These are phyloP conservation scores for Lachnellula arida DNA, from an alignment of 2,329 filamentous ascomycete genomes.

Conservation along the genomic window DNA sequence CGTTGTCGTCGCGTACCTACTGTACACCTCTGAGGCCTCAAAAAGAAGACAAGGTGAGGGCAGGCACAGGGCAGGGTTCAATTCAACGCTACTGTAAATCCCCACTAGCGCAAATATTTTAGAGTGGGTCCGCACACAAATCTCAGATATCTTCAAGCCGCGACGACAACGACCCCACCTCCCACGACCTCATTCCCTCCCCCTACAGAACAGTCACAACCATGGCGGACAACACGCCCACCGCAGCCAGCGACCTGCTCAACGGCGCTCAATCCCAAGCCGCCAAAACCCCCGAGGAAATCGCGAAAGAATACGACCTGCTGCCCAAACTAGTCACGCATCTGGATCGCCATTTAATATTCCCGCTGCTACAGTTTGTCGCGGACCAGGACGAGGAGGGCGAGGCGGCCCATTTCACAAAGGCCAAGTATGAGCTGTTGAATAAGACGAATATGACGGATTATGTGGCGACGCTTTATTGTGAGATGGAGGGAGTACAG, in stretches of 20 bases:
- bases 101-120: conserved; percentile 10
- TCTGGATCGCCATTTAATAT: conserved; percentile 94
- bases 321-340: conserved; percentile 85
- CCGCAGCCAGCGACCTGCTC: conserved; percentile 13
- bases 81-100: conserved; percentile 1
- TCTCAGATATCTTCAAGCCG: conserved; percentile 7
- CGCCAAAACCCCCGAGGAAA: conserved; percentile 43
- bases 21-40: neutral
- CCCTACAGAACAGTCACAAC: conserved; percentile 29
- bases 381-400: conserved; percentile 76
- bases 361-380: conserved; percentile 91
- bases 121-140: conserved; percentile 20
- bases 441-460: conserved; percentile 99
- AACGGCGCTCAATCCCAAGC: conserved; percentile 19
- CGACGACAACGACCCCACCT: conserved; percentile 6
- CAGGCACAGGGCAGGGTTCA: neutral
- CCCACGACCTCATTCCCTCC: conserved; percentile 2
- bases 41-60: conserved; percentile 6
- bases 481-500: conserved; percentile 77
- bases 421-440: conserved; percentile 88
- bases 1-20: conserved; percentile 1
- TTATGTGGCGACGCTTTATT: conserved; percentile 88
- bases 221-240: conserved; percentile 44
- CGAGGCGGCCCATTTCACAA: conserved; percentile 62
- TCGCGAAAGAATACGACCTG: conserved; percentile 49